Base-by-base conservation (phyloP, 495 filamentous ascomycete species). In the Penicillium pulvis region DNA sequence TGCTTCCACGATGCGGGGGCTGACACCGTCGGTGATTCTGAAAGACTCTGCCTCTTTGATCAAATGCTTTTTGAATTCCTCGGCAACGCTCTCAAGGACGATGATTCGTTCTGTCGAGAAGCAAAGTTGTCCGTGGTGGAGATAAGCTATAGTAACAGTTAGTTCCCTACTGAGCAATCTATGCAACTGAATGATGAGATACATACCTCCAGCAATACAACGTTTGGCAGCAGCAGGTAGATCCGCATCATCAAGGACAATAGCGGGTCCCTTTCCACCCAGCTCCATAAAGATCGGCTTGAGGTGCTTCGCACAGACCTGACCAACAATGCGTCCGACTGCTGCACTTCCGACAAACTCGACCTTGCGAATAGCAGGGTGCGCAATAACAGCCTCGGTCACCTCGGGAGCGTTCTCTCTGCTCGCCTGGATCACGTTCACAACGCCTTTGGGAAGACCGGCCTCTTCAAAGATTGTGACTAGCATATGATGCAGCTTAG, bases 71-170 rank as follows among this genome's bases (percentile, higher is more conserved):
- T 24, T 11, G 24, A 51, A 51, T 11, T 58, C 31, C 14, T 44
- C 14, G 16, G n/a, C 36, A 23, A 79, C 60, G 35, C 23, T 36
- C 8, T 44, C 42, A 28, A 49, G 44, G 20, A 92, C 85, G 31
- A 92, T 72, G 64, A 93, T 86, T 16, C 85, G 81, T 71, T 93
- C 90, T 0, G 89, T 92, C 5, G 81, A 76, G 88, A 93, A 90
- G 75, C 90, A 93, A 43, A 90, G 83, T 70, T 93, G 90, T 1
- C 90, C 90, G 33, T 78, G 28, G 19, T 57, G 26, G 1, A 36
- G 33, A 1, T 10, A 36, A 11, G 33, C 33, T 36, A 36, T 12
- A 4, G 10, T 36, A 36, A 7, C 28, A 0, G 28, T 28, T 3
- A 28, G 6, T 28, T 5, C n/a, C n/a, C n/a, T 19, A 43, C 2